These are phyloP conservation scores for Ceratocystis lukuohia DNA, from an alignment of 2,329 filamentous ascomycete species.

Conservation along the genomic window DNA sequence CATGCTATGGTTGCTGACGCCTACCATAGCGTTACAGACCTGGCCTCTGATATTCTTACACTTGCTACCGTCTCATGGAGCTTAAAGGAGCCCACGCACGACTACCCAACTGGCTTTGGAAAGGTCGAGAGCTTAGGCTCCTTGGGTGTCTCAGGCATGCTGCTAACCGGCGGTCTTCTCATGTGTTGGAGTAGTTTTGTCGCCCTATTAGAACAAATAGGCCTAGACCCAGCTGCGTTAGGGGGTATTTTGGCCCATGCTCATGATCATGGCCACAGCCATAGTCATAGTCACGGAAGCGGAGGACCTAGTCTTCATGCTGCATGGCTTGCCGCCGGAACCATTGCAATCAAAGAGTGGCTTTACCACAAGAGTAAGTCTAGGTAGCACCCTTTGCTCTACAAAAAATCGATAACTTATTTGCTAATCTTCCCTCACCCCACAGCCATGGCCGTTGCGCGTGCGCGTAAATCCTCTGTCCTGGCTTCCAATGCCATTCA, in stretches of 20 bases:
- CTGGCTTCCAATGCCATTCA: constrained; percentile 93
- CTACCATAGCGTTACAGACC: constrained; percentile 87
- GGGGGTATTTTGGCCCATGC: constrained; percentile 54
- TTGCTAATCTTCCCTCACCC: constrained; percentile 9
- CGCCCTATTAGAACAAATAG: constrained; percentile 20
- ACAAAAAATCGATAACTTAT: not conserved
- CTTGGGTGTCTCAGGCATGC: constrained; percentile 79
- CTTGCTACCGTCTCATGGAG: constrained; percentile 91
- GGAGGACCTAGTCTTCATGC: constrained; percentile 75
- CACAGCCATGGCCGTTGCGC: constrained; percentile 84
- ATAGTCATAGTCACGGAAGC: constrained; percentile 35
- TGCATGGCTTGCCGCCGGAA: constrained; percentile 83
- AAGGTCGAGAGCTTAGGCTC: constrained; percentile 96
- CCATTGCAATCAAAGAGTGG: constrained; percentile 91
- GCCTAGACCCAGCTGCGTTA: constrained; percentile 28
- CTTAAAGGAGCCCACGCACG: constrained; percentile 65
- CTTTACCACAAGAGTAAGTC: constrained; percentile 88
- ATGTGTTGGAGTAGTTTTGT: constrained; percentile 70
- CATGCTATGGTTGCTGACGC: constrained; percentile 87
- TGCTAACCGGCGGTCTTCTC: constrained; percentile 77
- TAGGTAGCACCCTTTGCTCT: not conserved
- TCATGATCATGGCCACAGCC: constrained; percentile 50
- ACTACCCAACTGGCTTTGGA: constrained; percentile 83
- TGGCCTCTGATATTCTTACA: constrained; percentile 89
- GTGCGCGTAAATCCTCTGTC: constrained; percentile 87